Evolutionary conservation across 306 rosid species (phyloP).

Genomic region (Mucuna pruriens): DNA sequence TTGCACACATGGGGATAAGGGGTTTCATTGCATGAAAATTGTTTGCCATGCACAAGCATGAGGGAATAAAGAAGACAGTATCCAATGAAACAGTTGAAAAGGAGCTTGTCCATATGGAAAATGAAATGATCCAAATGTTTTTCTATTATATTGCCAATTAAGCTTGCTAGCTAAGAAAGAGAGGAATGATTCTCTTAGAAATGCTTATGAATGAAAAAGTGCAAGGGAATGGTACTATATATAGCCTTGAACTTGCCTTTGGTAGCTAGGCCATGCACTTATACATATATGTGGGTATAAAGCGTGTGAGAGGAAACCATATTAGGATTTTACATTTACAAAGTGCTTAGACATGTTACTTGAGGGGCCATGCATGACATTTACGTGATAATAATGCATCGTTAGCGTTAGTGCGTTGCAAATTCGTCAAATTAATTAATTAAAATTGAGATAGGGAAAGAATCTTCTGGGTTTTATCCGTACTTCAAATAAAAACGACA

Average conservation of each 20-base stretch:
- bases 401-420: background rate
- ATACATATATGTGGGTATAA: constrained; percentile 29
- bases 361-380: constrained; percentile 36
- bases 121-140: background rate
- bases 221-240: constrained; percentile 42
- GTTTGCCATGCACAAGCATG: constrained; percentile 45
- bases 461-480: constrained; percentile 2
- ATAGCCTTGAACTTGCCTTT: constrained; percentile 45
- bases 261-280: constrained; percentile 33
- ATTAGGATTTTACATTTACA: constrained; percentile 25
- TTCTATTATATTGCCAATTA: background rate
- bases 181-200: constrained; percentile 17
- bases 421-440: background rate
- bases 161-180: background rate
- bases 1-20: constrained; percentile 71
- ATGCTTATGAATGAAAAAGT: constrained; percentile 30
- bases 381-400: constrained; percentile 9
- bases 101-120: constrained; percentile 48
- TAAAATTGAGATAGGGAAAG: background rate
- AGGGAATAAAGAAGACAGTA: constrained; percentile 37
- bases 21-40: constrained; percentile 68
- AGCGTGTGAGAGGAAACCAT: background rate
- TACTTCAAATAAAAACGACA: background rate
- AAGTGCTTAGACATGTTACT: constrained; percentile 1
- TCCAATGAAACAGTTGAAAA: constrained; percentile 41